Evolutionary conservation across 1,139 yeast genomes (phyloP), one percentile per base, ranked within the genome.

Genomic region (Candida sojae): DNA sequence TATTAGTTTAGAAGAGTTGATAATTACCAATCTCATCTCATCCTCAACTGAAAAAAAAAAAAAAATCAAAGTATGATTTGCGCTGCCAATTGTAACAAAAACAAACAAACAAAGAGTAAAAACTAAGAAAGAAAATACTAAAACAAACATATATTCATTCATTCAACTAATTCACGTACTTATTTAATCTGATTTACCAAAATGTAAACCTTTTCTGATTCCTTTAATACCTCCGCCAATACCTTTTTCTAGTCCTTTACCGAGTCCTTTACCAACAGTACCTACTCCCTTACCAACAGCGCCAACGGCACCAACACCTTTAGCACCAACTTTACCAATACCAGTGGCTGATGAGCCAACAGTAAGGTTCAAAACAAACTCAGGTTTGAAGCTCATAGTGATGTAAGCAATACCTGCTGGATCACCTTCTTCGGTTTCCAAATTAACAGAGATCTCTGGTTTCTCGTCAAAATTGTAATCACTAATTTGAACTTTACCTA

Each of bases 341-440:
- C 77, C 73, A 48, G 70, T 77, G 47, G 78, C 77, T 39, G 74
- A 71, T 23, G 68, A 56, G n/a, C 71, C 63, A 31, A 56, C 54
- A 6, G 78, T 68, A 44, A 80, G 72, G 41, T 77, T 67, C 44
- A 83, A 67, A 13, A 89, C 78, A 60, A 86, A 88, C 43, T 78
- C 81, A 2, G 97, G 96, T 56, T 77, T 75, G 71, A 90, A 91
- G 5, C 79, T 67, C 49, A 86, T 71, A 47, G 75, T 77, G 46
- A 90, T 66, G 52, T 79, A 80, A 6, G 86, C 73, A 10, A 73
- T 69, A 58, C 98, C 98, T 9, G 84, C 84, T 51, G 73, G 75
- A 10, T 70, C 70, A 10, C 81, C 88, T 46, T 80, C 77, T 52
- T 82, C 82, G 37, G 65, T 84, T 69, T 48, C 68, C 52, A 93